phyloP scores from a whole-genome alignment of 2,329 filamentous ascomycete genomes.

The Alternaria rosae region DNA sequence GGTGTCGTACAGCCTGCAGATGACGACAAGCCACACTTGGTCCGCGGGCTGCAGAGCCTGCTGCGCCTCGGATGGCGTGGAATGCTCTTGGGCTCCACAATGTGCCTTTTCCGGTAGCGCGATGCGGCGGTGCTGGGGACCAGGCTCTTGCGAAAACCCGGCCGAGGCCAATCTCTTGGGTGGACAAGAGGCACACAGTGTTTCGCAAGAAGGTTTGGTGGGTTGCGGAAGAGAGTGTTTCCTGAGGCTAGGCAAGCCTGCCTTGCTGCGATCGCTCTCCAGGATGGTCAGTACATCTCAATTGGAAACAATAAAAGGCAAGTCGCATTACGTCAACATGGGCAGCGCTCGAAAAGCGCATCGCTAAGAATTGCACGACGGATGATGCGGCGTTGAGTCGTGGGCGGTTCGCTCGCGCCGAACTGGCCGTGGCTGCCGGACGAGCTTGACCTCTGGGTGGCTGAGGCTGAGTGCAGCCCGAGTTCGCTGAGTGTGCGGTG shows the following conservation, averaged over 20 bases:
- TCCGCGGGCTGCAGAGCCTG: conserved; percentile 3
- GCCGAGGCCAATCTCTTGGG: conserved; percentile 10
- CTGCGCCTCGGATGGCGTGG: conserved; percentile 27
- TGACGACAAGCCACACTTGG: conserved; percentile 26
- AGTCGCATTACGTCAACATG: neutral
- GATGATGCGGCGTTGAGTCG: conserved; percentile 16
- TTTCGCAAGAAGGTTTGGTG: conserved; percentile 22
- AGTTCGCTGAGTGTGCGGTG: conserved; percentile 27
- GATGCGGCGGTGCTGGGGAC: conserved; percentile 7
- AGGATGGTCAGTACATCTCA: neutral
- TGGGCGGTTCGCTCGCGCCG: conserved; percentile 14
- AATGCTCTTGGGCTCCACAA: conserved; percentile 13
- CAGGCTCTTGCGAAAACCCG: conserved; percentile 8
- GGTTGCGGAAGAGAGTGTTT: conserved; percentile 32
- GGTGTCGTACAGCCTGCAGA: conserved; percentile 12
- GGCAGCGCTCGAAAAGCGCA: neutral
- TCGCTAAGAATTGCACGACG: conserved; percentile 8
- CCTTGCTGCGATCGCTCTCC: conserved; percentile 1
- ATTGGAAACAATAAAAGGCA: neutral
- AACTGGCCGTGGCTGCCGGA: conserved; percentile 28
- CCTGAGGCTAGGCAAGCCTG: conserved; percentile 15
- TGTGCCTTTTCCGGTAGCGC: conserved; percentile 6
- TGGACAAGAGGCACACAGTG: conserved; percentile 18
- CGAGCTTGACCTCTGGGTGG: conserved; percentile 23
- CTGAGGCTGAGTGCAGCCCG: conserved; percentile 43